Percentiles rank a stretch among this genome's conserved stretches.
Evolutionary conservation across 306 rosid species (phyloP).

Genomic region (Cucurbita pepo): DNA sequence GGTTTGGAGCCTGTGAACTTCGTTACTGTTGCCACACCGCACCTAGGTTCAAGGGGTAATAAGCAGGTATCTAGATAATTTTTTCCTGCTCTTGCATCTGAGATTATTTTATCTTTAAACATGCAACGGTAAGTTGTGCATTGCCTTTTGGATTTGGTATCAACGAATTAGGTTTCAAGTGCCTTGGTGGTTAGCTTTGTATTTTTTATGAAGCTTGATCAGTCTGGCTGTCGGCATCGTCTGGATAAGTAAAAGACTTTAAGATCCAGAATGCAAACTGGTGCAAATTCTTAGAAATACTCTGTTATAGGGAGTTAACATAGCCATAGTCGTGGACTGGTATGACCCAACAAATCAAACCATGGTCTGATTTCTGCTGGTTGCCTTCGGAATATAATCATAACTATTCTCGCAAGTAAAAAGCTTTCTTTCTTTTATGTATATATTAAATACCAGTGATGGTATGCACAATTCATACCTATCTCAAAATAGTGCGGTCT

Average conservation of each 20-base stretch:
- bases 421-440: neutral
- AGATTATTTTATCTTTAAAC: neutral
- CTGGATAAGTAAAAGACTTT: neutral
- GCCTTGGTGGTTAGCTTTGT: neutral
- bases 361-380: neutral
- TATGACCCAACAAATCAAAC: neutral
- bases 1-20: slow-evolving; percentile 86
- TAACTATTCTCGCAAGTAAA: neutral
- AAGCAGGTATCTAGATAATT: slow-evolving; percentile 49
- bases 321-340: neutral
- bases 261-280: neutral
- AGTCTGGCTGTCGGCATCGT: neutral
- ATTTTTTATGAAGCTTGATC: neutral
- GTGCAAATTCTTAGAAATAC: neutral
- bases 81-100: neutral
- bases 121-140: slow-evolving; percentile 4
- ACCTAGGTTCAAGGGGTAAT: slow-evolving; percentile 94
- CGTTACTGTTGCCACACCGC: slow-evolving; percentile 90
- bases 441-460: neutral
- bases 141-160: neutral
- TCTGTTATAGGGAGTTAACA: neutral
- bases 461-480: neutral
- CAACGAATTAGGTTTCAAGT: neutral
- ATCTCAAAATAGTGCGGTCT: neutral
- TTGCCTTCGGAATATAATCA: neutral